Base-by-base conservation (phyloP, 495 filamentous ascomycete genomes). In the Tuber borchii region DNA sequence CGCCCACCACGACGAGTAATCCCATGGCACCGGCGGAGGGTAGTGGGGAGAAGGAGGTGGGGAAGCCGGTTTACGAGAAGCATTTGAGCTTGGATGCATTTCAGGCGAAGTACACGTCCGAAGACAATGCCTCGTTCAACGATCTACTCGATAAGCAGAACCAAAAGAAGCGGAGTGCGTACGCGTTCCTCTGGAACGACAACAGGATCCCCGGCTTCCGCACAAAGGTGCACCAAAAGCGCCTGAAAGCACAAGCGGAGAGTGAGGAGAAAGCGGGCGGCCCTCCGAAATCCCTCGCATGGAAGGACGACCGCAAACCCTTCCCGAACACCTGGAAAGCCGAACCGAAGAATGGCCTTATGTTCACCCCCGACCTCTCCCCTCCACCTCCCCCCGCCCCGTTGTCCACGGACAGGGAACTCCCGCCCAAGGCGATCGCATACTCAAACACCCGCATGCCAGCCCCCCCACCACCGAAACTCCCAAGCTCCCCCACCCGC, bases 111-210 rank as follows among this genome's bases (percentile, higher is more conserved):
- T 98, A 97, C 84, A 98, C 94, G 7, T 95, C 92, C 78, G 95
- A 99, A 84, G 95, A 99, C 83, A 97, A 98, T 81, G 95, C 97
- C 80, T 93, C 90, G 71, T 97, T 99, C 86, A 95, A 97, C 84
- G 91, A 91, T 80, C 86, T 98, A 1, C 85, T 99, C 19, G 95
- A 99, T 85, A 93, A 91, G 83, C 93, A 97, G 79, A 99, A 97
- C 82, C 87, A 89, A 40, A 94, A 93, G 83, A 88, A 87, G 56
- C 89, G 91, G 19, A 90, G 93, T 82, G 94, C 93, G 77, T 90
- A 97, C 82, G 90, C 90, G 0, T 99, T 94, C 91, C 86, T 97
- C 71, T 97, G 93, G 90, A 88, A 87, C 45, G 90, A 89, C 40
- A 97, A 98, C 83, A 96, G 96, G 84, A 88, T 97, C 40, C 93